Conservation (phyloP, 2,329 filamentous ascomycete species). For the Berkeleyomyces basicola region DNA sequence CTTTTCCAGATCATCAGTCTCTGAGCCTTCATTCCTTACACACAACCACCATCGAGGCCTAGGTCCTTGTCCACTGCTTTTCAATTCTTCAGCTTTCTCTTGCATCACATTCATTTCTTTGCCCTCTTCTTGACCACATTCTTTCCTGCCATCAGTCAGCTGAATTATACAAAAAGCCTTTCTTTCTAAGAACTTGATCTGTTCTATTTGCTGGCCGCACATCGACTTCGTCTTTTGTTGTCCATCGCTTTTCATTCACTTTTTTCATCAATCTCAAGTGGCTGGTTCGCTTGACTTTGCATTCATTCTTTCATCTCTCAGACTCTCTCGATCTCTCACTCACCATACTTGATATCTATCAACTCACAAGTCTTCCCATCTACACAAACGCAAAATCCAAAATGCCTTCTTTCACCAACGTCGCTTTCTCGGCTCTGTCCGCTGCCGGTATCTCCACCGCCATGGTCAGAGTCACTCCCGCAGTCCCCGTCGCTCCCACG, state of each 20-base stretch:
- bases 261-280: background rate
- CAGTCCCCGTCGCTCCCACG: background rate
- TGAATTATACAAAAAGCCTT: background rate
- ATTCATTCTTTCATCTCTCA: background rate
- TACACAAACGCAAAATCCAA: background rate
- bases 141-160: background rate
- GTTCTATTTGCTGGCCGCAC: background rate
- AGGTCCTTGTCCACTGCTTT: background rate
- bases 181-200: background rate
- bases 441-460: slow-evolving; percentile 1
- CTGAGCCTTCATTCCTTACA: background rate
- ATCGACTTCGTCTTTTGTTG: background rate
- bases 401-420: slow-evolving; percentile 9
- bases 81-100: background rate
- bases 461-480: background rate
- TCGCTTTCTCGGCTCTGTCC: slow-evolving; percentile 2
- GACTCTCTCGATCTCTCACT: background rate
- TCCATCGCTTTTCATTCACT: background rate
- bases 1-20: background rate
- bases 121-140: background rate
- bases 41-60: background rate
- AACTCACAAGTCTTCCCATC: background rate
- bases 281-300: background rate
- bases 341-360: background rate
- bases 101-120: background rate